Conservation (phyloP, 768 basidiomycete genomes). For the Jaapia argillacea region DNA sequence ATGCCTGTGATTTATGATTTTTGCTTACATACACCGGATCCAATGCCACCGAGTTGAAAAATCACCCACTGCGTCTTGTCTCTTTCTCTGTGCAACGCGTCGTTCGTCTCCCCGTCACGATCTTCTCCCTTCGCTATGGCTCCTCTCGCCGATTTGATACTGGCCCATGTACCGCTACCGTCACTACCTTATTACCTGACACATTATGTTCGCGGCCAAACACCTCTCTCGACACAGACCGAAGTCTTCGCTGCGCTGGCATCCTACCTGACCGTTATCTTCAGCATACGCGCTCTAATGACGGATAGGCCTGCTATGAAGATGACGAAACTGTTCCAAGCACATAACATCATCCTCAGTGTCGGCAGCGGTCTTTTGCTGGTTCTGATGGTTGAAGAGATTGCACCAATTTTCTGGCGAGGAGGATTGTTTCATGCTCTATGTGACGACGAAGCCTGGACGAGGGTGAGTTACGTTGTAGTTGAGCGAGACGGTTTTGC, state of each 20-base stretch:
- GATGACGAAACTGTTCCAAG: constrained; percentile 77
- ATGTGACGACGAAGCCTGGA: constrained; percentile 75
- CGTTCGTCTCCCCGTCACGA: too few species aligned
- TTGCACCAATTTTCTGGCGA: constrained; percentile 67
- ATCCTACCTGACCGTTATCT: constrained; percentile 83
- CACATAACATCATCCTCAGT: constrained; percentile 86
- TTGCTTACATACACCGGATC: too few species aligned
- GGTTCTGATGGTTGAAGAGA: constrained; percentile 86
- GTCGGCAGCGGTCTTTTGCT: constrained; percentile 78
- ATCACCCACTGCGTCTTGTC: too few species aligned
- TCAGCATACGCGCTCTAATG: constrained; percentile 79
- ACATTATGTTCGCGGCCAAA: constrained; percentile 61
- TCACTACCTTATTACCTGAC: constrained; percentile 47
- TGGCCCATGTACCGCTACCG: constrained; percentile 41
- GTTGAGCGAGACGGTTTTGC: background rate
- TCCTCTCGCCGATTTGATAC: constrained; percentile 64
- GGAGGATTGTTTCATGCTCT: constrained; percentile 68
- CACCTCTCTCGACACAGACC: constrained; percentile 71
- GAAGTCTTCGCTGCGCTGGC: constrained; percentile 61
- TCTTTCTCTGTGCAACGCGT: too few species aligned
- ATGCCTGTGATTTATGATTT: too few species aligned
- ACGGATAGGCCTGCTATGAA: constrained; percentile 61
- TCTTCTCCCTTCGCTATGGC: constrained; percentile 39
- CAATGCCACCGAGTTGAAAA: too few species aligned
- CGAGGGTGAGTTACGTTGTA: constrained; percentile 48